These are phyloP conservation scores for Fusarium armeniacum DNA, from an alignment of 2,329 filamentous ascomycete genomes.

Conservation along the genomic window DNA sequence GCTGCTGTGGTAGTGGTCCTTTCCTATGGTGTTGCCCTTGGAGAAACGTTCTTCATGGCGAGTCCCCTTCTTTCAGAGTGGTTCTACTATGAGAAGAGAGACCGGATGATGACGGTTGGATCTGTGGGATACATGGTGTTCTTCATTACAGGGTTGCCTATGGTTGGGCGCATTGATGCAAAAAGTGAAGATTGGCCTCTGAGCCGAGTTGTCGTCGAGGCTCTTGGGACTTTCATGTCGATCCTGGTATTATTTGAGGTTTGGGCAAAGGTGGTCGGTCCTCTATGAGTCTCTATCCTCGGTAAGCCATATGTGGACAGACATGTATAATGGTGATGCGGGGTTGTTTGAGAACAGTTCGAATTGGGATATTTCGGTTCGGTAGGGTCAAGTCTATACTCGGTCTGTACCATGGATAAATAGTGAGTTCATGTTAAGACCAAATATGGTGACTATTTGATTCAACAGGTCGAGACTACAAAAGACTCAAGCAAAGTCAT, in stretches of 20 bases:
- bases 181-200: conserved; percentile 11
- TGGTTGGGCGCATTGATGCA: conserved; percentile 1
- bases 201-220: background rate
- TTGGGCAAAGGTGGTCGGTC: conserved; percentile 18
- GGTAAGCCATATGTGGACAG: background rate
- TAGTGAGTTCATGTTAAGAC: background rate
- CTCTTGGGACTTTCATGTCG: background rate
- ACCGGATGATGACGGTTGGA: conserved; percentile 16
- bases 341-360: background rate
- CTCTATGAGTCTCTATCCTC: conserved; percentile 3
- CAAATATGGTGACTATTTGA: background rate
- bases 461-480: background rate
- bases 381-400: background rate
- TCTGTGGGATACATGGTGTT: conserved; percentile 14
- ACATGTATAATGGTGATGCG: background rate
- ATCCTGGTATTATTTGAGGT: conserved; percentile 8
- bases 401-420: background rate
- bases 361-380: background rate
- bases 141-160: background rate
- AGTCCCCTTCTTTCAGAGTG: conserved; percentile 7
- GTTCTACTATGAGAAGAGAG: conserved; percentile 13
- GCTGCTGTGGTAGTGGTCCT: background rate
- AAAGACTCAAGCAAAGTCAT: background rate
- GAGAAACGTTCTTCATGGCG: conserved; percentile 20
- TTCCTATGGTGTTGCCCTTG: conserved; percentile 2